These are phyloP conservation scores for Entophlyctis helioformis DNA, from an alignment of 192 early-diverging fungal species.

Conservation along the genomic window DNA sequence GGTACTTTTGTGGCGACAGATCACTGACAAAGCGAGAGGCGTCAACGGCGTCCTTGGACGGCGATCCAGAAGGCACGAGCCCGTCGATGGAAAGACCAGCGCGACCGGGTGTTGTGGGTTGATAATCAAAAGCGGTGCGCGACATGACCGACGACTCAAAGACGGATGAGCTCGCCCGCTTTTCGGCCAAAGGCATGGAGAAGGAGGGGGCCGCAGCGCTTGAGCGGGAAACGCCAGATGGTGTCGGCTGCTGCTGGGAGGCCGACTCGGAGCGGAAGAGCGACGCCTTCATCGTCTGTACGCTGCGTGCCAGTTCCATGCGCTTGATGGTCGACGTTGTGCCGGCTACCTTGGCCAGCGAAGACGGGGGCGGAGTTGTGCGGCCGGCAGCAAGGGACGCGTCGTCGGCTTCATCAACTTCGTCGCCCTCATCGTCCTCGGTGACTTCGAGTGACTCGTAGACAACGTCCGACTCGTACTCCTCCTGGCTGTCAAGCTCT, in stretches of 20 bases:
- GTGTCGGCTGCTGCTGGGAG: neutral
- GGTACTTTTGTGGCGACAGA: constrained; percentile 15
- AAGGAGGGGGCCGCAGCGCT: neutral
- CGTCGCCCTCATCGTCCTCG: neutral
- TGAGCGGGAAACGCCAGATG: neutral
- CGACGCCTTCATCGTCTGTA: constrained; percentile 20
- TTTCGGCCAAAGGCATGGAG: neutral
- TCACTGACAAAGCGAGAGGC: neutral
- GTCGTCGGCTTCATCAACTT: neutral
- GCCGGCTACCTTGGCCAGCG: neutral
- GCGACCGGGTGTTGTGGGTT: neutral
- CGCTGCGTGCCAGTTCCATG: constrained; percentile 8
- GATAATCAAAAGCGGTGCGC: neutral
- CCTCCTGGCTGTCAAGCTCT: too few species aligned
- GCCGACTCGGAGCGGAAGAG: constrained; percentile 10
- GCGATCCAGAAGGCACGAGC: neutral
- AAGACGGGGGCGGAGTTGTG: neutral
- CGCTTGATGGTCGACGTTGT: constrained; percentile 8
- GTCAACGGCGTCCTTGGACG: neutral
- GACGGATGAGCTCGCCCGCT: neutral
- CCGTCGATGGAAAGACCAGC: too few species aligned
- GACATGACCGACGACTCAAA: neutral
- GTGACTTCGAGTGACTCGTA: neutral
- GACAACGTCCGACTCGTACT: too few species aligned
- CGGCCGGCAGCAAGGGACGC: neutral